Base-by-base conservation (phyloP, 352 stramenopile genomes). In the Pythium graminicola region DNA sequence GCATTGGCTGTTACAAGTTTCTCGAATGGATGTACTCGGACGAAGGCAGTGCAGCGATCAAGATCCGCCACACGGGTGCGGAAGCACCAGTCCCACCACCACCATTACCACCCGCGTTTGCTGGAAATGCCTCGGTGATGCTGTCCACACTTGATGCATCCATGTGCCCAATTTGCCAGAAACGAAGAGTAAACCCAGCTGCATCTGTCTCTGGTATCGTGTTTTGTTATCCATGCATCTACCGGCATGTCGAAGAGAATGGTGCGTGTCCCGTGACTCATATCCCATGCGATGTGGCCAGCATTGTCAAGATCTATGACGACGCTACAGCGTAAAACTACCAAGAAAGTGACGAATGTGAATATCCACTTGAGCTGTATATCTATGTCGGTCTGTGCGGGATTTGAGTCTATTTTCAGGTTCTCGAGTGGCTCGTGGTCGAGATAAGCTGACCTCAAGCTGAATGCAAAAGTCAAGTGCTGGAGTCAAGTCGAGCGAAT, bases 21-120 rank as follows among this genome's bases (percentile, higher is more conserved):
- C 57, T 90, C 36, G 83, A 94, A 57, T 94, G 83, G 83, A 88
- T 94, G 73, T 90, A 94, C 66, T 91, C 79, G 39, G 83, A 94
- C 43, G 81, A 89, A 50, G 81, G 78, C 14, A 67, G 65, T 9
- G 68, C 79, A 1, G 72, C 68, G 20, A 54, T 59, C 48, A 86
- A 85, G 46, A 52, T 86, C 44, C 73, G 69, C 33, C 52, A 82
- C 39, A 86, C 67, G 0, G 69, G 67, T 6, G 68, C 65, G 7
- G 69, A 88, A 33, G 73, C 69, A 10, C 81, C 78, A 10, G 65
- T 84, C 7, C 83, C 83, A 33, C 81, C 81, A 11, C 83, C 83
- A n/a, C 83, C 83, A 24, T 62, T 88, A 14, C 71, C 79, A 19
- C 81, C 83, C 20, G 67, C 75, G 26, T 83, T 89, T 54, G 80